A percentile compares a stretch with the other conserved stretches of the same genome.
phyloP scores from a whole-genome alignment of 1,284 basidiomycete genomes.

The Papiliotrema nemorosa region DNA sequence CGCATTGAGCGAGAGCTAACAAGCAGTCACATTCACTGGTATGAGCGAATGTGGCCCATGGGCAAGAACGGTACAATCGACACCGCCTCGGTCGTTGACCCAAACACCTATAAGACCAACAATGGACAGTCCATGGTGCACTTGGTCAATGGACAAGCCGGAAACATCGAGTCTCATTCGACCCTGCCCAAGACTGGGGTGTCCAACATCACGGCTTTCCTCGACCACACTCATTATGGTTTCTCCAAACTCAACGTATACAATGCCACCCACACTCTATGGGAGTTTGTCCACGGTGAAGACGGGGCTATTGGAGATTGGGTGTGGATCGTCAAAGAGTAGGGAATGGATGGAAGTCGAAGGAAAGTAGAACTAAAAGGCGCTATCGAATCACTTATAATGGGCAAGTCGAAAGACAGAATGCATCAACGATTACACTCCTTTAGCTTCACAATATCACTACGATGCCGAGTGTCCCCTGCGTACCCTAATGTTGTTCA shows the following conservation, averaged over 20 bases:
- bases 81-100: conserved; percentile 27
- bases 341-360: too few species aligned
- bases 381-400: too few species aligned
- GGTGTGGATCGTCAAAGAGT: conserved; percentile 19
- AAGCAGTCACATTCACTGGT: conserved; percentile 45
- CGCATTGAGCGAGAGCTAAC: conserved; percentile 28
- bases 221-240: conserved; percentile 32
- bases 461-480: too few species aligned
- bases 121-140: conserved; percentile 19
- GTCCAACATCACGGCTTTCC: conserved; percentile 27
- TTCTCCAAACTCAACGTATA: conserved; percentile 34
- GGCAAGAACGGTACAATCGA: conserved; percentile 30
- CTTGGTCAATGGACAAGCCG: conserved; percentile 41
- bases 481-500: too few species aligned
- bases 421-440: too few species aligned
- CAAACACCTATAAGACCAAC: conserved; percentile 27
- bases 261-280: conserved; percentile 29
- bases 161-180: conserved; percentile 43
- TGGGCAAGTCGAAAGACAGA: too few species aligned
- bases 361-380: too few species aligned
- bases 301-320: conserved; percentile 24
- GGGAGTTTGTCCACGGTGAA: conserved; percentile 23
- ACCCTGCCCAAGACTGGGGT: conserved; percentile 12
- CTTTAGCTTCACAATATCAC: too few species aligned
- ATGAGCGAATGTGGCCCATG: conserved; percentile 41